Base-by-base conservation (phyloP, 78 protist genomes). In the Dictyostelium firmibasis region DNA sequence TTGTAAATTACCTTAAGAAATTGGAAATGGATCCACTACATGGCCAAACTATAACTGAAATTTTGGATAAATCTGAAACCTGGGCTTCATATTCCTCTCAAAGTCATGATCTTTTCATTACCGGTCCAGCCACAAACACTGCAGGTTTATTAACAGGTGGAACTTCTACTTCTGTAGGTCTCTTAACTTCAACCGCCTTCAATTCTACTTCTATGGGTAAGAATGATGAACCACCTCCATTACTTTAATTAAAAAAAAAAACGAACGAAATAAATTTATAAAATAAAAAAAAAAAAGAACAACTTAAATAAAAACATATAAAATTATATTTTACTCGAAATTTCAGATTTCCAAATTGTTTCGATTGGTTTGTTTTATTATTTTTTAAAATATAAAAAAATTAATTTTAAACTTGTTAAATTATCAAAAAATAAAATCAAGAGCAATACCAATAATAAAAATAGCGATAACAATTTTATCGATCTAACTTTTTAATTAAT, bases 31-130 rank as follows among this genome's bases (percentile, higher is more conserved):
- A 93, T 76, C 16, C 43, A 41, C 2, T 79, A 4, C 96, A 95
- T 36, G 97, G 97, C 23, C 70, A 69, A 11, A 3, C 9, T 3
- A 57, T 95, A 75, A 84, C 84, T 25, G 85, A 33, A 9, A 57
- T 64, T 35, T 81, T 95, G 6, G 96, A 87, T 11, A 76, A 84
- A 76, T 70, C 88, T 10, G 81, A 84, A 38, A 82, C 77, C 33
- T 95, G 97, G 97, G 29, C 47, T 9, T 44, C 83, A 3, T 95
- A 95, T 84, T 64, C 92, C 20, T 75, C 81, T 3, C 97, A 95
- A 84, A 43, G 85, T 35, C 97, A 95, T 86, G 97, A 95, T 74
- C 97, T 95, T n/a, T 95, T 95, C 74, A 81, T 95, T 41, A 86
- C 92, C 6, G 92, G 85, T 35, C 92, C 96, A 7, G 96, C 86